Conservation (phyloP, 31 red algal species). For the Bonnemaisonia californica region DNA sequence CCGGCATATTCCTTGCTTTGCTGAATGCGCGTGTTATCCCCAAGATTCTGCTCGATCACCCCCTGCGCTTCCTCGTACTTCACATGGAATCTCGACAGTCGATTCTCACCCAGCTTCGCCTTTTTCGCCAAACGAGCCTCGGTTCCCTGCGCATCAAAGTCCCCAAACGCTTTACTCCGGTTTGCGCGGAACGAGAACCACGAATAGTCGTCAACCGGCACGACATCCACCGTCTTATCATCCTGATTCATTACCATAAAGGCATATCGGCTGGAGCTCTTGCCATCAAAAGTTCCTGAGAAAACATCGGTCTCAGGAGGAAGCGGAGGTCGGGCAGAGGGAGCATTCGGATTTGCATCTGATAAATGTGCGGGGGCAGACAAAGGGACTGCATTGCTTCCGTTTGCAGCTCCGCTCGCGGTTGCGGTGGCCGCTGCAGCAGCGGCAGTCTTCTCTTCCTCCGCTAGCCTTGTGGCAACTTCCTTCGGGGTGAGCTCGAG, state of each 20-base stretch:
- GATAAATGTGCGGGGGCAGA: too few relatives aligned
- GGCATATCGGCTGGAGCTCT: conserved; percentile 2
- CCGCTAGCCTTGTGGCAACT: background rate
- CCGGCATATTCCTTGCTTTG: conserved; percentile 3
- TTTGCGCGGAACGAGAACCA: conserved; percentile 34
- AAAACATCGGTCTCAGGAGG: conserved; percentile 10
- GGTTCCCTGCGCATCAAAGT: background rate
- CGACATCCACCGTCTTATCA: conserved; percentile 9
- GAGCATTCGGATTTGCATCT: background rate
- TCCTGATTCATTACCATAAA: conserved; percentile 17
- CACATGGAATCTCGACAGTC: conserved; percentile 11
- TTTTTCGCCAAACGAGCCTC: conserved; percentile 23
- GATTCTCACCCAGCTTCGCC: background rate
- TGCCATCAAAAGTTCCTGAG: conserved; percentile 27
- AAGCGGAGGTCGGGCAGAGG: background rate
- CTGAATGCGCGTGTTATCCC: conserved; percentile 11
- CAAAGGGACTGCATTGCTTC: too few relatives aligned
- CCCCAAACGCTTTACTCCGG: background rate
- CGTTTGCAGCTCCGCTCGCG: background rate
- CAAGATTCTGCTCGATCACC: conserved; percentile 2
- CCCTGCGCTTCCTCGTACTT: conserved; percentile 21
- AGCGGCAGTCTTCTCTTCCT: background rate
- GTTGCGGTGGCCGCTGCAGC: background rate
- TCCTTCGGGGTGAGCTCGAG: conserved; percentile 39
- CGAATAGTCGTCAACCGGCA: conserved; percentile 12